These are phyloP conservation scores for Collybia sp. DNA, from an alignment of 768 basidiomycete genomes.

Conservation along the genomic window DNA sequence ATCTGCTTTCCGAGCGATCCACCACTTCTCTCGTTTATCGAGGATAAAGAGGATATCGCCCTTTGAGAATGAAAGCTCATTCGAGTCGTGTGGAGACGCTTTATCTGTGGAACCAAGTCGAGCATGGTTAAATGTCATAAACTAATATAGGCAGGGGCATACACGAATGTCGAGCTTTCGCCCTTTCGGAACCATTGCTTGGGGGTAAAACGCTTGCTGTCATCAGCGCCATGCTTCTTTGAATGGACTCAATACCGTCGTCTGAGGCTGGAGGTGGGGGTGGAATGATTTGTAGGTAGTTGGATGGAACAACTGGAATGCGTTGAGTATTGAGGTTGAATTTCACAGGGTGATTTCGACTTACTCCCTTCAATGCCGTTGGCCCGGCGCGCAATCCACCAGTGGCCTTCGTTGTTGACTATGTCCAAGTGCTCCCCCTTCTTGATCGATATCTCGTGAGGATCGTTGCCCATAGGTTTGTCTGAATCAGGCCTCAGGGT, in stretches of 20 bases:
- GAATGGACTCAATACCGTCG: no score
- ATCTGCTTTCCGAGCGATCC: conserved; percentile 81
- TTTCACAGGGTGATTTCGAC: conserved; percentile 19
- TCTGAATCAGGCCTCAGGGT: no score
- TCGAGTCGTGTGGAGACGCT: conserved; percentile 93
- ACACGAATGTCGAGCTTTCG: conserved; percentile 91
- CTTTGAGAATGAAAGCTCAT: conserved; percentile 91
- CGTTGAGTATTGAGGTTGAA: no score
- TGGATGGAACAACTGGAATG: no score
- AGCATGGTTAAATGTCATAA: no score
- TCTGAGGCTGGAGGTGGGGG: no score
- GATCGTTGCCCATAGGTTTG: conserved; percentile 39
- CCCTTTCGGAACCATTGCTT: conserved; percentile 46
- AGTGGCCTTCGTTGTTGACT: conserved; percentile 68
- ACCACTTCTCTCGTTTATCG: conserved; percentile 93
- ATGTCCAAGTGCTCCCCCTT: conserved; percentile 85
- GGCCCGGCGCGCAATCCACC: conserved; percentile 73
- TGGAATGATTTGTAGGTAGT: no score
- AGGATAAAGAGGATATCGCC: conserved; percentile 90
- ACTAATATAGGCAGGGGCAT: conserved; percentile 18
- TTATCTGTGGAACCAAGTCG: conserved; percentile 49
- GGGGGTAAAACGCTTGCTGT: no score
- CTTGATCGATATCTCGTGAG: conserved; percentile 77
- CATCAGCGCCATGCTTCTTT: no score
- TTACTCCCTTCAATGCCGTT: conserved; percentile 63